A percentile compares a stretch with the other conserved stretches of the same genome.
Conservation (phyloP, 2,329 filamentous ascomycete species). For the Davidsoniella virescens region DNA sequence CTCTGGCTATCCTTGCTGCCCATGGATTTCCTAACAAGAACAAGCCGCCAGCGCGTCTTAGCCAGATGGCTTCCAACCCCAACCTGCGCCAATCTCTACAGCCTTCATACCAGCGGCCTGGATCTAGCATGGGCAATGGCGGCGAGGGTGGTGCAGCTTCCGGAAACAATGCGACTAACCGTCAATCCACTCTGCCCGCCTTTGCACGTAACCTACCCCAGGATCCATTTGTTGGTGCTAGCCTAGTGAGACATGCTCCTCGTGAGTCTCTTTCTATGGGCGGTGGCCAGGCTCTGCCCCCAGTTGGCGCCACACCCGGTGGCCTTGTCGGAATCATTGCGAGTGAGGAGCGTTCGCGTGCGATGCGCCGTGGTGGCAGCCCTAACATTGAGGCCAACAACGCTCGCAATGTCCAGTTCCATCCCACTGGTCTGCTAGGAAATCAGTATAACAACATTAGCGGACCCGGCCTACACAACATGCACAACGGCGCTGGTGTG, state of each 20-base stretch:
- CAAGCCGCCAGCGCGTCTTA: constrained; percentile 54
- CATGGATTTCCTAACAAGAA: constrained; percentile 75
- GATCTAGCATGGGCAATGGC: constrained; percentile 28
- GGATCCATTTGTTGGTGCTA: constrained; percentile 71
- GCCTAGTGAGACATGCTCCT: constrained; percentile 54
- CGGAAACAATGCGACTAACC: constrained; percentile 15
- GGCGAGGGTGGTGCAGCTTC: constrained; percentile 29
- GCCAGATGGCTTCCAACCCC: constrained; percentile 50
- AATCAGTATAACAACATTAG: constrained; percentile 31
- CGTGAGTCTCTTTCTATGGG: constrained; percentile 61
- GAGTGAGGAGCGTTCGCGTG: constrained; percentile 63
- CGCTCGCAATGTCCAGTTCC: constrained; percentile 17
- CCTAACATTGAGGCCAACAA: constrained; percentile 44
- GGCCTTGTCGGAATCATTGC: constrained; percentile 81
- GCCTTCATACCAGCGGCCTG: constrained; percentile 25
- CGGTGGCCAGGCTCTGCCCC: constrained; percentile 36
- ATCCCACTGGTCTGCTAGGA: constrained; percentile 22
- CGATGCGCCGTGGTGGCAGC: constrained; percentile 55
- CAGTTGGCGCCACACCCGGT: constrained; percentile 32
- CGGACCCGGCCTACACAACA: constrained; percentile 22
- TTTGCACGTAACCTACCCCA: constrained; percentile 71
- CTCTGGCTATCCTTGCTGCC: constrained; percentile 69
- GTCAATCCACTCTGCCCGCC: constrained; percentile 44
- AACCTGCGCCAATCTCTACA: constrained; percentile 45
- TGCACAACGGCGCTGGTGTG: constrained; percentile 22